Evolutionary conservation across 805 yeast species (phyloP).

Genomic region (Saccharomyces paradoxus): DNA sequence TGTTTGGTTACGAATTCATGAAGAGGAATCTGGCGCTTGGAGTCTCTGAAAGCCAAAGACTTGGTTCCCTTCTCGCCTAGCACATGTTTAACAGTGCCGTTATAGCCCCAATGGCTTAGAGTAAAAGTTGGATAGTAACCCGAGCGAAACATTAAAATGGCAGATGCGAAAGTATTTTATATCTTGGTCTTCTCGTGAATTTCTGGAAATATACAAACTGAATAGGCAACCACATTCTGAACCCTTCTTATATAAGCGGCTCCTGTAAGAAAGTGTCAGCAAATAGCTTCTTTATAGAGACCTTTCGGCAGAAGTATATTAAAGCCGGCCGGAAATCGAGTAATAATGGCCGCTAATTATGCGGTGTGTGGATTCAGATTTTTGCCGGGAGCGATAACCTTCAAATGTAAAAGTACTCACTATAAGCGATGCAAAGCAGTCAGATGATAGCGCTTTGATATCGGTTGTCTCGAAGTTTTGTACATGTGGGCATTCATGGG

Average conservation of each 20-base stretch:
- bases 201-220: not conserved
- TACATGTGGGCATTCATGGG: not conserved
- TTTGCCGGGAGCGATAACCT: not conserved
- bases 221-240: not conserved
- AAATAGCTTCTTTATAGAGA: not conserved
- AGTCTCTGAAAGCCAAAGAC: constrained; percentile 13
- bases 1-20: constrained; percentile 20
- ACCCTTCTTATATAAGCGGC: not conserved
- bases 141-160: not conserved
- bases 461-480: not conserved
- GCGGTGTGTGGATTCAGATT: not conserved
- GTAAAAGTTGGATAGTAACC: constrained; percentile 10
- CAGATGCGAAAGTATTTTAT: not conserved
- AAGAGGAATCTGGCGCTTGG: constrained; percentile 9
- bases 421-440: not conserved
- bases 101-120: constrained; percentile 27
- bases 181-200: not conserved
- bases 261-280: not conserved
- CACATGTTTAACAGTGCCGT: constrained; percentile 29
- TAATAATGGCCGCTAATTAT: not conserved
- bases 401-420: not conserved
- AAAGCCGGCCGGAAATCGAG: not conserved
- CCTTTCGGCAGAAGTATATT: not conserved
- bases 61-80: constrained; percentile 15
- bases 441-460: not conserved